Evolutionary conservation across 2,329 filamentous ascomycete species (phyloP).

Genomic region (Metarhizium robertsii): DNA sequence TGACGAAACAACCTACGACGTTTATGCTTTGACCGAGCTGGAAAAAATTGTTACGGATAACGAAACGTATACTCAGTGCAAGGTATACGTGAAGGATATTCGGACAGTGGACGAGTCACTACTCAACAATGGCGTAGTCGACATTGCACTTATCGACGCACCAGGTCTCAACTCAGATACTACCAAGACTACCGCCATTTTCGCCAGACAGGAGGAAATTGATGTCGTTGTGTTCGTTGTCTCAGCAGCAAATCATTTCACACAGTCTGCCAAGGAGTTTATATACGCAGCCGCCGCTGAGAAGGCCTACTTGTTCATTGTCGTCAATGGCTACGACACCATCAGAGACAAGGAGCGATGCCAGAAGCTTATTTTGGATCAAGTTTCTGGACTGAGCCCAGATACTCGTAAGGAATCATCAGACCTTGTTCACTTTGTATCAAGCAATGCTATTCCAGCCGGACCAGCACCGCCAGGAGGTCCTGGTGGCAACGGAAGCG

Average conservation of each 20-base stretch:
- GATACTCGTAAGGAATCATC: conserved; percentile 85
- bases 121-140: conserved; percentile 94
- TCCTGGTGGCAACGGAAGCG: conserved; percentile 44
- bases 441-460: conserved; percentile 87
- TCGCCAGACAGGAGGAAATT: conserved; percentile 95
- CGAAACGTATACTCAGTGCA: conserved; percentile 84
- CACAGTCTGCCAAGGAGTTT: conserved; percentile 93
- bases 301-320: conserved; percentile 98
- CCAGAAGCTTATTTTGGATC: conserved; percentile 86
- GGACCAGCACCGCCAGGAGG: conserved; percentile 47
- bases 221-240: conserved; percentile 98
- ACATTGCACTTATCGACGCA: conserved; percentile 94
- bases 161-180: conserved; percentile 94
- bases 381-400: conserved; percentile 79
- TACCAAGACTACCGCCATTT: conserved; percentile 92
- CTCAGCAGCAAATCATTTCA: conserved; percentile 95
- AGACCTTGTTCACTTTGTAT: conserved; percentile 95
- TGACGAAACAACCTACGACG: conserved; percentile 89
- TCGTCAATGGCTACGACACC: conserved; percentile 93
- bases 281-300: conserved; percentile 92
- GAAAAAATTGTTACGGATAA: conserved; percentile 89
- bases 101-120: conserved; percentile 85
- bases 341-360: conserved; percentile 88
- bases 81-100: conserved; percentile 89
- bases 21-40: conserved; percentile 66